Evolutionary conservation across 805 yeast species (phyloP).

Genomic region (Torulaspora maleeae): DNA sequence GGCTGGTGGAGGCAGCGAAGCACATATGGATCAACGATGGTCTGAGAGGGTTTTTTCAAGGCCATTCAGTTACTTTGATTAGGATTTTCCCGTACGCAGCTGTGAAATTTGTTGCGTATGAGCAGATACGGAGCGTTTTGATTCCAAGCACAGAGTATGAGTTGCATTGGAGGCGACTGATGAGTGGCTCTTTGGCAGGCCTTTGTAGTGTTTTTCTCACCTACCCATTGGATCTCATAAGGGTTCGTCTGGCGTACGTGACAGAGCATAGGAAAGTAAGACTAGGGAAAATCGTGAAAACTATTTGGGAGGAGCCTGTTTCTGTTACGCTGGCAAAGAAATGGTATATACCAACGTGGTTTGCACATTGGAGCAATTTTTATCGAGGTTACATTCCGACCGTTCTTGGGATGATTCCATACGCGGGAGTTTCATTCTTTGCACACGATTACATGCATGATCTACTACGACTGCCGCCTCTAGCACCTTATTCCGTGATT

Average conservation of each 20-base stretch:
- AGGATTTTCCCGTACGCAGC: slow-evolving; percentile 97
- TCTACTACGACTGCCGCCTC: slow-evolving; percentile 56
- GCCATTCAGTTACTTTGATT: slow-evolving; percentile 88
- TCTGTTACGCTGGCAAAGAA: slow-evolving; percentile 29
- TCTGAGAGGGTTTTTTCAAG: slow-evolving; percentile 77
- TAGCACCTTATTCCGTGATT: slow-evolving; percentile 51
- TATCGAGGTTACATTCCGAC: slow-evolving; percentile 95
- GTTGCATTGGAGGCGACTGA: slow-evolving; percentile 70
- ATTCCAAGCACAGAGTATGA: slow-evolving; percentile 75
- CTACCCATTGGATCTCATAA: slow-evolving; percentile 83
- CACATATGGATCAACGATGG: slow-evolving; percentile 71
- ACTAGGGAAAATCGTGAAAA: slow-evolving; percentile 27
- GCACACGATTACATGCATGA: slow-evolving; percentile 92
- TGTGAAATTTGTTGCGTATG: slow-evolving; percentile 92
- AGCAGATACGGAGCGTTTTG: slow-evolving; percentile 74
- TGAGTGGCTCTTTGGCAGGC: slow-evolving; percentile 91
- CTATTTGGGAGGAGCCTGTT: slow-evolving; percentile 33
- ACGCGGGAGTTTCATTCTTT: slow-evolving; percentile 95
- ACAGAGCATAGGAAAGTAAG: slow-evolving; percentile 43
- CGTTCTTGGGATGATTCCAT: slow-evolving; percentile 91
- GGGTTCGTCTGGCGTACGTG: slow-evolving; percentile 90
- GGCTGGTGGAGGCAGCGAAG: slow-evolving; percentile 67
- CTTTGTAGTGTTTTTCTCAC: slow-evolving; percentile 81
- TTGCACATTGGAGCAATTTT: slow-evolving; percentile 53
- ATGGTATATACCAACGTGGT: slow-evolving; percentile 38